A percentile compares a stretch with the other conserved stretches of the same genome.
Evolutionary conservation across 2,329 filamentous ascomycete genomes (phyloP).

Genomic region (Aureobasidium sp.): DNA sequence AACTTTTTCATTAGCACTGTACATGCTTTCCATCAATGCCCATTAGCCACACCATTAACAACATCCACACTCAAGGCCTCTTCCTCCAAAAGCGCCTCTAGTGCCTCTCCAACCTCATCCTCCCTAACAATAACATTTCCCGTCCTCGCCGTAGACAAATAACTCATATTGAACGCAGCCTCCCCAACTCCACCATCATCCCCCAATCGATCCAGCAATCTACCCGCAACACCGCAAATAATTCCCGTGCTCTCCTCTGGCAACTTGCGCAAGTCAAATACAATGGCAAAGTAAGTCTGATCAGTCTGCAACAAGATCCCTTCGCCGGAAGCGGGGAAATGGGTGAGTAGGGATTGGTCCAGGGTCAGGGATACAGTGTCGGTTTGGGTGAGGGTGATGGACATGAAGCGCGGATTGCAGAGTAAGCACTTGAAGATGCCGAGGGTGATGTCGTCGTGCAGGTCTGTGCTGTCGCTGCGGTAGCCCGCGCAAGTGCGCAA

Average conservation of each 20-base stretch:
- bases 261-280: conserved; percentile 72
- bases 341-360: conserved; percentile 58
- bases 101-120: conserved; percentile 64
- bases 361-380: conserved; percentile 69
- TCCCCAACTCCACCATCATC: conserved; percentile 33
- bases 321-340: conserved; percentile 39
- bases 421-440: conserved; percentile 44
- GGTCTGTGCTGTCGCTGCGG: conserved; percentile 30
- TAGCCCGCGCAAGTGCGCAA: conserved; percentile 76
- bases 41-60: background rate
- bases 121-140: conserved; percentile 81
- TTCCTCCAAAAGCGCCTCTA: conserved; percentile 56
- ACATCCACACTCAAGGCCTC: background rate
- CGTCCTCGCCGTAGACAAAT: conserved; percentile 79
- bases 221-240: conserved; percentile 84
- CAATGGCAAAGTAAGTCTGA: conserved; percentile 71
- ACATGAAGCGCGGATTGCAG: conserved; percentile 57
- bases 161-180: conserved; percentile 62
- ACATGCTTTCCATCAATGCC: background rate
- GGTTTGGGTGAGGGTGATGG: conserved; percentile 63
- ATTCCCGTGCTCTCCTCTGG: conserved; percentile 89
- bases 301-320: conserved; percentile 70
- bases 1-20: background rate
- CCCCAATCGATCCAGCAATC: conserved; percentile 64
- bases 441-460: conserved; percentile 39